phyloP scores from a whole-genome alignment of 2,329 filamentous ascomycete genomes.

The Aspergillus ruber region DNA sequence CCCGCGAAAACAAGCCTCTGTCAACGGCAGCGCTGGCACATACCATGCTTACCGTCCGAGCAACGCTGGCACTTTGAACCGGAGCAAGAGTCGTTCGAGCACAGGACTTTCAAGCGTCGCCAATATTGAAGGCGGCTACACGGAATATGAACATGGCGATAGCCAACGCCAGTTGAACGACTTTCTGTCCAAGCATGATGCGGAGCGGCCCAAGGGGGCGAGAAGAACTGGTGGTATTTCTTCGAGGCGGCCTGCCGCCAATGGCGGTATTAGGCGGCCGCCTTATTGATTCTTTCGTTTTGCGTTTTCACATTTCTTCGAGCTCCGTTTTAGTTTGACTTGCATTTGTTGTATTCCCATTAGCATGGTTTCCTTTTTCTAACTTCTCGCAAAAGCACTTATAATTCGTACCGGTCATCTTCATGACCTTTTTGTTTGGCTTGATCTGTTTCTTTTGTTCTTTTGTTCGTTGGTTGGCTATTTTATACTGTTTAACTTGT shows the following conservation, averaged over 20 bases:
- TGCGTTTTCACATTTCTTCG: conserved; percentile 9
- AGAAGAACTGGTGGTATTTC: conserved; percentile 6
- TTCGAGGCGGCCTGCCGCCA: conserved; percentile 18
- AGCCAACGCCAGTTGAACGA: conserved; percentile 27
- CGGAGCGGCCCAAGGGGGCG: conserved; percentile 10
- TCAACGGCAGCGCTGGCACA: conserved; percentile 16
- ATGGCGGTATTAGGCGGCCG: conserved; percentile 27
- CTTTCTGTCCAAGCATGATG: conserved; percentile 24
- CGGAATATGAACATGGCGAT: conserved; percentile 10
- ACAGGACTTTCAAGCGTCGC: conserved; percentile 19
- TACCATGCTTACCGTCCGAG: conserved; percentile 10
- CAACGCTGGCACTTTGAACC: conserved; percentile 20
- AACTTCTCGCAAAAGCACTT: conserved; percentile 1
- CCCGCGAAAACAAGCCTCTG: conserved; percentile 14
- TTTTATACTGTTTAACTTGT: too few relatives aligned
- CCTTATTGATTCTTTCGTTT: conserved; percentile 21
- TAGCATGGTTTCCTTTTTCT: background rate
- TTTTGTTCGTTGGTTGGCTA: too few relatives aligned
- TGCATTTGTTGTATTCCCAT: background rate
- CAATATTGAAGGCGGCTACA: conserved; percentile 10
- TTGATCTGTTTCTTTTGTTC: too few relatives aligned
- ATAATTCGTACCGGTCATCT: too few relatives aligned
- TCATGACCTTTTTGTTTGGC: too few relatives aligned
- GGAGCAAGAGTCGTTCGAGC: conserved; percentile 30
- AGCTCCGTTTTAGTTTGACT: conserved; percentile 1